Conservation (phyloP, 371 early-diverging fungal genomes). For the Mucor circinelloides region DNA sequence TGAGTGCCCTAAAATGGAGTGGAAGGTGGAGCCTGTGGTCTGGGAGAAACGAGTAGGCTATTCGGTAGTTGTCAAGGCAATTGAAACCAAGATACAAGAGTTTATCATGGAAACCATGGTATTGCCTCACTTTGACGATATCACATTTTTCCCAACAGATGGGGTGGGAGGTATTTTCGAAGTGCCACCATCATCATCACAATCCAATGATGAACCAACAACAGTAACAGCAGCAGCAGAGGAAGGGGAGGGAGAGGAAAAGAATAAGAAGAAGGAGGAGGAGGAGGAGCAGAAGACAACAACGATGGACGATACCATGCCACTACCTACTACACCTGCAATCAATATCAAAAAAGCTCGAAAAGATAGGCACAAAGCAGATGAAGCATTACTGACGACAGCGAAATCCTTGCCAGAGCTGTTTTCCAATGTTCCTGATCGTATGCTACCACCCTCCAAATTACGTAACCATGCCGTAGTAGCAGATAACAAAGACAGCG, state of each 20-base stretch:
- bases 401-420: conserved; percentile 35
- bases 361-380: conserved; percentile 12
- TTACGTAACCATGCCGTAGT: neutral
- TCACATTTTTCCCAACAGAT: conserved; percentile 75
- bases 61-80: conserved; percentile 79
- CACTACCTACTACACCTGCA: neutral
- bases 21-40: conserved; percentile 85
- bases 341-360: neutral
- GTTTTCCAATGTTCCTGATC: conserved; percentile 22
- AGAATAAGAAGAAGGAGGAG: neutral
- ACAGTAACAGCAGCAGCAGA: neutral
- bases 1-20: conserved; percentile 77
- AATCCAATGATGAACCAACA: neutral
- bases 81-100: conserved; percentile 83
- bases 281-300: neutral
- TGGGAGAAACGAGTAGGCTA: conserved; percentile 83
- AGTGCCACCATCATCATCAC: conserved; percentile 1
- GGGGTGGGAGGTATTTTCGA: conserved; percentile 68
- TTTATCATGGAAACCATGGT: conserved; percentile 82
- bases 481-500: neutral
- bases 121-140: conserved; percentile 91
- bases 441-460: neutral
- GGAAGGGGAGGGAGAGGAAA: neutral
- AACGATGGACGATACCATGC: neutral
- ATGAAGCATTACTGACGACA: conserved; percentile 22